Percentiles rank a stretch among this genome's conserved stretches.
phyloP scores from a whole-genome alignment of 495 filamentous ascomycete genomes.

The Hypomontagnella submonticulosa region DNA sequence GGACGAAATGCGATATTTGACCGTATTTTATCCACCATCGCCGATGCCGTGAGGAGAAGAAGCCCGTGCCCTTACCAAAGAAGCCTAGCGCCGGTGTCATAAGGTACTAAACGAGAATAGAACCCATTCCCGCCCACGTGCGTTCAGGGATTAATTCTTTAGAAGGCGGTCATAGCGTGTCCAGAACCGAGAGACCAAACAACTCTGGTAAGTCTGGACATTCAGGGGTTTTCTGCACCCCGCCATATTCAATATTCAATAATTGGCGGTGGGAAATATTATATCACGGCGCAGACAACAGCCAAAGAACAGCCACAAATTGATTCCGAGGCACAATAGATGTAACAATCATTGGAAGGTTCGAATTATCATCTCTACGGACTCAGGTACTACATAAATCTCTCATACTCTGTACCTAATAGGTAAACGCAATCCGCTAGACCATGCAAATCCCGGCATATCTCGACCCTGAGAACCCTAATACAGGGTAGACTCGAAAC shows the following conservation, averaged over 20 bases:
- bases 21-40: conserved; percentile 15
- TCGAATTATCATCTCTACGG: no score
- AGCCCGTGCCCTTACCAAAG: conserved; percentile 13
- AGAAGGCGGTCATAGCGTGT: conserved; percentile 36
- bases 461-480: conserved; percentile 22
- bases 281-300: conserved; percentile 4
- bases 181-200: conserved; percentile 19
- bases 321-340: not conserved
- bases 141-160: conserved; percentile 29
- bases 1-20: conserved; percentile 6
- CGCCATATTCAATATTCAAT: conserved; percentile 31
- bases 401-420: not conserved
- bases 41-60: conserved; percentile 6
- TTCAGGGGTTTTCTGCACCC: conserved; percentile 19
- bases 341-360: conserved; percentile 5
- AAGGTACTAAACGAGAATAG: conserved; percentile 25
- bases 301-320: not conserved
- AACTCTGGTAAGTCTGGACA: not conserved
- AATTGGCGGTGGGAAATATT: conserved; percentile 12
- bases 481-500: conserved; percentile 28
- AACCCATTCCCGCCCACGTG: conserved; percentile 36
- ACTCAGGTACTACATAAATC: no score
- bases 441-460: conserved; percentile 38
- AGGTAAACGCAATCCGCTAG: not conserved
- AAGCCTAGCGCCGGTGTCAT: conserved; percentile 17